Conservation (phyloP, 495 filamentous ascomycete species). For the Hypomontagnella submonticulosa region DNA sequence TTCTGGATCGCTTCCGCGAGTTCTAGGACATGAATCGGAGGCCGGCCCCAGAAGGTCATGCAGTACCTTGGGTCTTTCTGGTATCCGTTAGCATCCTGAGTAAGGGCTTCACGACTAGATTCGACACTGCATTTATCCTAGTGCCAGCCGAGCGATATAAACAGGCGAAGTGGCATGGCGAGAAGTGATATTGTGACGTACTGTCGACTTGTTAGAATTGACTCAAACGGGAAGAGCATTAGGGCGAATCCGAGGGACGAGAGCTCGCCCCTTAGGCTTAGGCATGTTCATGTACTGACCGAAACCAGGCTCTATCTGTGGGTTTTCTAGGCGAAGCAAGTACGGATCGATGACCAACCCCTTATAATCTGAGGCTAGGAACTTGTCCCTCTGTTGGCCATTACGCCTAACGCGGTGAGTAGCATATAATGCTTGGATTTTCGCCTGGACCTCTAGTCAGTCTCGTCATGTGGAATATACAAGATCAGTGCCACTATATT, state of each 20-base stretch:
- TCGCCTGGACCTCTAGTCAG: constrained; percentile 57
- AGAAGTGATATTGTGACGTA: constrained; percentile 20
- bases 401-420: constrained; percentile 79
- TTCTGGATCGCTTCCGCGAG: constrained; percentile 76
- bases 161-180: not conserved
- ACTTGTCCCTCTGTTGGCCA: constrained; percentile 71
- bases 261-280: not conserved
- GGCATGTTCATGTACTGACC: constrained; percentile 31
- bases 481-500: not conserved
- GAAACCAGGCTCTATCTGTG: constrained; percentile 69
- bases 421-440: constrained; percentile 78
- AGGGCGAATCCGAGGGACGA: not conserved
- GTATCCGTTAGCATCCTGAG: constrained; percentile 18
- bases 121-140: not conserved
- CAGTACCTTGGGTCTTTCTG: constrained; percentile 77
- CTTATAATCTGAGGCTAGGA: constrained; percentile 73
- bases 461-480: not conserved
- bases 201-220: constrained; percentile 27
- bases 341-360: constrained; percentile 81
- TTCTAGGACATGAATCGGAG: constrained; percentile 72
- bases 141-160: not conserved
- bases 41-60: constrained; percentile 87
- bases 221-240: not conserved
- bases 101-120: constrained; percentile 8
- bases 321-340: constrained; percentile 71